These are phyloP conservation scores for Penstemon davidsonii DNA, from an alignment of 257 asterid species.

Conservation along the genomic window DNA sequence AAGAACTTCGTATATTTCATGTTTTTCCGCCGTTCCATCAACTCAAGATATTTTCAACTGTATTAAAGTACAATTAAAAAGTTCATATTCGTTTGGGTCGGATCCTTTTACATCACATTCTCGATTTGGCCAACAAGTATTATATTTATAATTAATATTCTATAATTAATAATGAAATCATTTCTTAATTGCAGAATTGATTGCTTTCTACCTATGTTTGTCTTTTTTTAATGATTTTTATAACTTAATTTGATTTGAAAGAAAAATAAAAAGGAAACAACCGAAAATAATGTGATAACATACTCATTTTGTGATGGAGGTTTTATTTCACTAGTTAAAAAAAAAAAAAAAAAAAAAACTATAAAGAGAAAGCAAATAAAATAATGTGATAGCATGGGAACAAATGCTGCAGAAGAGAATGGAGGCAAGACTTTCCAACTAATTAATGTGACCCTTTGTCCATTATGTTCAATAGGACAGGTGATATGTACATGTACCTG, in stretches of 20 bases:
- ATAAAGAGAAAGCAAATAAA: slow-evolving; percentile 4
- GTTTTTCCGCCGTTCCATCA: too few relatives aligned
- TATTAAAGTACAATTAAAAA: too few relatives aligned
- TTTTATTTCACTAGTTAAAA: too few relatives aligned
- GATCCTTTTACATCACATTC: too few relatives aligned
- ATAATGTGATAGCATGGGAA: slow-evolving; percentile 15
- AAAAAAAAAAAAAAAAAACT: too few relatives aligned
- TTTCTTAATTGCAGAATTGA: too few relatives aligned
- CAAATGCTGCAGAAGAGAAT: slow-evolving; percentile 10
- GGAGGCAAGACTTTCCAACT: slow-evolving; percentile 2
- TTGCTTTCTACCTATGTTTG: not conserved
- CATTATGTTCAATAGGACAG: not conserved
- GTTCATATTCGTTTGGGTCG: too few relatives aligned
- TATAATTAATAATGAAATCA: not conserved
- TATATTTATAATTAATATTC: too few relatives aligned
- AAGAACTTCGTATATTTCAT: too few relatives aligned
- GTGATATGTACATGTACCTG: not conserved
- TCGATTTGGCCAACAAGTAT: too few relatives aligned
- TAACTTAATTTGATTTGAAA: not conserved
- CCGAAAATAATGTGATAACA: not conserved
- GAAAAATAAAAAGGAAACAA: not conserved
- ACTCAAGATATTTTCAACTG: too few relatives aligned
- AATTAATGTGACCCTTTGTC: slow-evolving; percentile 22
- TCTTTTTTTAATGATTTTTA: too few relatives aligned
- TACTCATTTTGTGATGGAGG: not conserved